Percentiles rank a stretch among this genome's conserved stretches.
Evolutionary conservation across 768 basidiomycete genomes (phyloP).

Genomic region (Suillus brevipes): DNA sequence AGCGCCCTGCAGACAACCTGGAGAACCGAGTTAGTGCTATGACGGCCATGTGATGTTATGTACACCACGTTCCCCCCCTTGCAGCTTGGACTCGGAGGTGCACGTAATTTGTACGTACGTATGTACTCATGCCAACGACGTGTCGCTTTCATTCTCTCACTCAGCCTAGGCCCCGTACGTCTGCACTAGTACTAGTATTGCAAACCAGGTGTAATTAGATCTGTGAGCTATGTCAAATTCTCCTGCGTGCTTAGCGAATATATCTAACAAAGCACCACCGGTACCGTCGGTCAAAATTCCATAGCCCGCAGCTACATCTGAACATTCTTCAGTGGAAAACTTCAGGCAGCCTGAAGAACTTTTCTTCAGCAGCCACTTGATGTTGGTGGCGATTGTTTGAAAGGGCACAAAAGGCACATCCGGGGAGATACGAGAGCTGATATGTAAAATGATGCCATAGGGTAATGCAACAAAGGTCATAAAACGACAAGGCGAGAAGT

Average conservation of each 20-base stretch:
- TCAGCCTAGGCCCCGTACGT: no score
- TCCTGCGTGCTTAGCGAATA: neutral
- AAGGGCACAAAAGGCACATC: conserved; percentile 25
- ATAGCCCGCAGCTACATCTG: neutral
- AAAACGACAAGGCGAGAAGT: conserved; percentile 11
- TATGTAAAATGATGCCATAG: conserved; percentile 31
- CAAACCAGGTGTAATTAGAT: neutral
- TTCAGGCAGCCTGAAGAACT: no score
- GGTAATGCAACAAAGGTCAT: conserved; percentile 22
- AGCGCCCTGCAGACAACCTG: neutral
- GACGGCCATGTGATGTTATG: neutral
- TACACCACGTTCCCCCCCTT: no score
- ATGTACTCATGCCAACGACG: neutral
- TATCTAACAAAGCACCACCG: neutral
- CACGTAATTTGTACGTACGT: neutral
- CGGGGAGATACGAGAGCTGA: conserved; percentile 18
- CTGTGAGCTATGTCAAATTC: neutral
- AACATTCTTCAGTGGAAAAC: neutral
- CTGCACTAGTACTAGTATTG: neutral
- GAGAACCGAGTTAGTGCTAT: neutral
- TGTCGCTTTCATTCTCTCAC: neutral
- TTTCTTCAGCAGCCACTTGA: neutral
- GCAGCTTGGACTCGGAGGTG: no score
- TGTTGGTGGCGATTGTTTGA: neutral
- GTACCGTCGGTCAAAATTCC: neutral